Evolutionary conservation across 176 grass and related monocot species (phyloP), one percentile per base, ranked within the genome.

Genomic region (Chloris gayana): DNA sequence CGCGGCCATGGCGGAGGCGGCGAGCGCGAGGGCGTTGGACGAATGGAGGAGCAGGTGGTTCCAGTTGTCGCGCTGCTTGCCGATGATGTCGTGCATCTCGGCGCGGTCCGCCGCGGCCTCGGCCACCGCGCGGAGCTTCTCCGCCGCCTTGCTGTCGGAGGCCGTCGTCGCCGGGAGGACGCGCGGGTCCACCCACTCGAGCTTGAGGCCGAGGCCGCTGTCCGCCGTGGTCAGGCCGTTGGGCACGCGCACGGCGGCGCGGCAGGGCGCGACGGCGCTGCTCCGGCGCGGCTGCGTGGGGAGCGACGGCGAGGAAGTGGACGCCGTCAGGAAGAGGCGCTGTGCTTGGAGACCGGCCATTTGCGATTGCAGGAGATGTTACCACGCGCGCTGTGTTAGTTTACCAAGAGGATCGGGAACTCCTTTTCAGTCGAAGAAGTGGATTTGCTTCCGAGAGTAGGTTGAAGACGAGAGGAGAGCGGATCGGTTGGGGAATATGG

Each of bases 31-130:
- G 39, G 85, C 77, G 80, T 94, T 94, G 83, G 77, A 79, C 50
- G 91, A 83, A 70, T 85, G 85, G 39, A 90, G 85, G 59, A 94
- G 78, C 47, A 90, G 91, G 75, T 88, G 91, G 83, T 94, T 94
- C 91, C 91, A 94, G 85, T 86, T 86, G 29, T 94, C 83, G 14
- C 85, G n/a, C 85, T 90, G 91, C 26, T 25, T 4, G 0, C 88
- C 91, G 51, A 93, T 80, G 82, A 93, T 93, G 58, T 84, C 91
- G 75, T 93, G 91, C 92, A 94, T 94, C 11, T 88, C 83, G 0
- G 83, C 88, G 0, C 86, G 70, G 51, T 91, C 88, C 18, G 92
- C 91, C 12, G 68, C 85, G 0, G 91, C 91, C 10, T 86, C 88
- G 1, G 78, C 87, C 0, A 94, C 24, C 8, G 85, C 82, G 13